Percentiles rank a stretch among this genome's conserved stretches.
Conservation (phyloP, 1,284 basidiomycete genomes). For the Pterula multifida region DNA sequence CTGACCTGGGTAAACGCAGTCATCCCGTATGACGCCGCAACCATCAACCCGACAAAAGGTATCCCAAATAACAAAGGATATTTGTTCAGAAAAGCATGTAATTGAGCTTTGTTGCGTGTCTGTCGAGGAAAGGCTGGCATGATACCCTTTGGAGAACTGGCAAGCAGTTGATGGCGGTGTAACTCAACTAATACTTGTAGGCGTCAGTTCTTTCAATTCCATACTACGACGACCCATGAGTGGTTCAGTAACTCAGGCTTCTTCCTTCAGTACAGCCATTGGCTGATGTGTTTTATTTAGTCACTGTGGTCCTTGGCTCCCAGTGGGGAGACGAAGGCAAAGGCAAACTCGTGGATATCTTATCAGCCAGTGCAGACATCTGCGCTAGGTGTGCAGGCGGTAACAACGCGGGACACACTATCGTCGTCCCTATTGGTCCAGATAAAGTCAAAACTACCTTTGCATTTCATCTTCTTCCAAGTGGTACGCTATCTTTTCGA, state of each 20-base stretch:
- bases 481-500: slow-evolving; percentile 45
- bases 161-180: neutral
- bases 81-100: slow-evolving; percentile 36
- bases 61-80: slow-evolving; percentile 72
- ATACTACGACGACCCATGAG: neutral
- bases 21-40: slow-evolving; percentile 80
- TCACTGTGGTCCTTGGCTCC: slow-evolving; percentile 72
- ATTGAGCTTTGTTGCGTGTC: slow-evolving; percentile 31
- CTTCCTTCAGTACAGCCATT: neutral
- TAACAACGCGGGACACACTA: slow-evolving; percentile 98
- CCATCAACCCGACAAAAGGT: slow-evolving; percentile 80
- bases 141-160: slow-evolving; percentile 2
- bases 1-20: slow-evolving; percentile 80
- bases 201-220: neutral
- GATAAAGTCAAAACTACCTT: slow-evolving; percentile 72
- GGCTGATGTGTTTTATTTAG: slow-evolving; percentile 19
- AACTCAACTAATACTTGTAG: neutral
- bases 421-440: slow-evolving; percentile 71
- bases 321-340: slow-evolving; percentile 98
- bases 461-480: slow-evolving; percentile 93
- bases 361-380: slow-evolving; percentile 81
- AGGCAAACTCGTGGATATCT: slow-evolving; percentile 90
- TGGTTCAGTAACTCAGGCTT: neutral
- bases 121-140: slow-evolving; percentile 54
- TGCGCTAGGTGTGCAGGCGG: slow-evolving; percentile 96